Conservation (phyloP, 805 yeast species). For the Candida yuanshanica region DNA sequence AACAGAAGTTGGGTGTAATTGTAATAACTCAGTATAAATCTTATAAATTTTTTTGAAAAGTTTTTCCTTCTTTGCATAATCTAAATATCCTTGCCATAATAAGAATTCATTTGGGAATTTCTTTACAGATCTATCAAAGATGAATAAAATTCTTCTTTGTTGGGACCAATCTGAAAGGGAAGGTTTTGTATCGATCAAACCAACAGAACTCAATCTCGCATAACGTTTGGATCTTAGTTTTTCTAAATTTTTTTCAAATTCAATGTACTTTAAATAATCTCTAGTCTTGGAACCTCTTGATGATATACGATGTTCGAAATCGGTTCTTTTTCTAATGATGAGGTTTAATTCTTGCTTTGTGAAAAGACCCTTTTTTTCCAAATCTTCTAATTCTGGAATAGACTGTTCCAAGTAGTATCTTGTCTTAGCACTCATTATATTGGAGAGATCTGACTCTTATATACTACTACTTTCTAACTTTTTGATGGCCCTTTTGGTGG, state of each 20-base stretch:
- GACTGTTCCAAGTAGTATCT: conserved; percentile 59
- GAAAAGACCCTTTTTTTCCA: conserved; percentile 74
- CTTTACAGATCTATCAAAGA: conserved; percentile 76
- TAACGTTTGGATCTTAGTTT: conserved; percentile 68
- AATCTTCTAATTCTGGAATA: conserved; percentile 89
- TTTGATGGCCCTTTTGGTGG: too few relatives aligned
- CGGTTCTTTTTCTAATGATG: conserved; percentile 91
- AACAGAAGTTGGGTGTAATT: conserved; percentile 85
- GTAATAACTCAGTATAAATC: conserved; percentile 71
- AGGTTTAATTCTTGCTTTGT: conserved; percentile 73
- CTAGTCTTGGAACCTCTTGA: conserved; percentile 76
- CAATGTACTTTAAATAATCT: conserved; percentile 75
- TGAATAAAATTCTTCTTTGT: conserved; percentile 69
- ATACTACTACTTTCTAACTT: too few relatives aligned
- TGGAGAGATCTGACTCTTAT: too few relatives aligned
- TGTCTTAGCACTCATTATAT: conserved; percentile 36
- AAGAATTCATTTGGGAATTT: conserved; percentile 72
- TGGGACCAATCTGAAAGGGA: conserved; percentile 86
- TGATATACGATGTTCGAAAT: conserved; percentile 84
- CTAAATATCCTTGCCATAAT: conserved; percentile 75
- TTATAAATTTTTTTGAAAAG: conserved; percentile 69
- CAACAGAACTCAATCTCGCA: conserved; percentile 50
- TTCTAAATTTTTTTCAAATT: conserved; percentile 76
- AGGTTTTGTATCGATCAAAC: conserved; percentile 51
- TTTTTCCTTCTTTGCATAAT: conserved; percentile 59